Percentiles rank a stretch among this genome's conserved stretches.
phyloP scores from a whole-genome alignment of 106 monocot genomes.

The Acanthochlamys bracteata region DNA sequence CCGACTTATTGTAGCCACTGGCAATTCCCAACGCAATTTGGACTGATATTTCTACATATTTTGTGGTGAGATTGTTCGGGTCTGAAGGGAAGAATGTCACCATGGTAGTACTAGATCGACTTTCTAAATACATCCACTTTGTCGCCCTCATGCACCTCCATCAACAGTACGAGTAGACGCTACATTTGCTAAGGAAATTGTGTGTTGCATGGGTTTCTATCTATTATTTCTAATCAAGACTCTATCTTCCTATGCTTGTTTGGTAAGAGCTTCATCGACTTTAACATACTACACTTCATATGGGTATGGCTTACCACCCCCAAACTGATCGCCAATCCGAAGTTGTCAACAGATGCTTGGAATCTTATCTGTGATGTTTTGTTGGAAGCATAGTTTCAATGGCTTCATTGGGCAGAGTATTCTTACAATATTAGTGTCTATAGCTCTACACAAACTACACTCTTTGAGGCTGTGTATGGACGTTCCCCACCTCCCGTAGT shows the following conservation, averaged over 20 bases:
- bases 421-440: background rate
- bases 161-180: too few relatives aligned
- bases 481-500: background rate
- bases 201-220: background rate
- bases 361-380: background rate
- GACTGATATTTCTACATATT: too few relatives aligned
- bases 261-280: background rate
- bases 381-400: background rate
- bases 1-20: background rate
- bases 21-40: background rate
- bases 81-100: background rate
- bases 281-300: background rate
- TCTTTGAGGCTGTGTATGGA: slow-evolving; percentile 1
- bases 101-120: background rate
- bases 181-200: background rate
- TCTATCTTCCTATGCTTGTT: background rate
- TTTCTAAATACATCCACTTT: background rate
- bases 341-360: background rate
- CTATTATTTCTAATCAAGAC: background rate
- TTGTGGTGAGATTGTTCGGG: too few relatives aligned
- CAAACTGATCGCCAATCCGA: background rate
- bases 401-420: background rate
- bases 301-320: background rate
- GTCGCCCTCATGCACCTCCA: background rate
- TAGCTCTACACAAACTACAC: background rate